phyloP scores from a whole-genome alignment of 2,329 filamentous ascomycete species.

The Sphaerulina musiva region DNA sequence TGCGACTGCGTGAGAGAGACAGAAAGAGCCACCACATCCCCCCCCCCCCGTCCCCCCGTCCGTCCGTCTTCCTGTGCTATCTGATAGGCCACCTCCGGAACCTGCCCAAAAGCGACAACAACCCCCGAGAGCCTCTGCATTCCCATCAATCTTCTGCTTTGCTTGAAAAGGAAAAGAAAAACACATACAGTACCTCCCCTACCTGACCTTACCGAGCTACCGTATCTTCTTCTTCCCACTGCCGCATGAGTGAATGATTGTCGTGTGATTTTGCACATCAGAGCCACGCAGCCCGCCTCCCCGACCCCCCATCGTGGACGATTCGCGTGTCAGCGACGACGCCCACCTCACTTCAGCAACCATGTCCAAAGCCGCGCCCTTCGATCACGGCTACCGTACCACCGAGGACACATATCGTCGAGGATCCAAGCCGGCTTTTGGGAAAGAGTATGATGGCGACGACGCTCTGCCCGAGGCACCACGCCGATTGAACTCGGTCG shows the following conservation, averaged over 20 bases:
- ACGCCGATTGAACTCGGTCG: slow-evolving; percentile 13
- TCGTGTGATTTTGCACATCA: not conserved
- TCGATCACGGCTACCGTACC: not conserved
- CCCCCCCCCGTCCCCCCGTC: too few relatives aligned
- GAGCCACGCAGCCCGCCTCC: not conserved
- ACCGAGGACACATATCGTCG: slow-evolving; percentile 10
- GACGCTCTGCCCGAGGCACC: slow-evolving; percentile 7
- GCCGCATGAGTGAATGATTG: slow-evolving; percentile 9
- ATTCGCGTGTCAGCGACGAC: not conserved
- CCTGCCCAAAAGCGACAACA: slow-evolving; percentile 2
- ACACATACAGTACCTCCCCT: too few relatives aligned
- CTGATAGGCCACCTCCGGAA: slow-evolving; percentile 10
- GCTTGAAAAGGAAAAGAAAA: too few relatives aligned
- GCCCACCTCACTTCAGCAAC: slow-evolving; percentile 1
- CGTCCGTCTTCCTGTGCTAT: not conserved
- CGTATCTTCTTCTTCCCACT: not conserved
- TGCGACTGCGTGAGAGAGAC: too few relatives aligned
- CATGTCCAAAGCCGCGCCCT: slow-evolving; percentile 15
- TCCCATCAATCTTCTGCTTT: not conserved
- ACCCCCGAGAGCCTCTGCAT: not conserved
- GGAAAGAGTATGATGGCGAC: slow-evolving; percentile 10
- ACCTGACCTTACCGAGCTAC: too few relatives aligned
- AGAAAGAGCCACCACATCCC: too few relatives aligned
- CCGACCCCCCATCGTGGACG: too few relatives aligned
- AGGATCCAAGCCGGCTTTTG: slow-evolving; percentile 10